These are phyloP conservation scores for Annulohypoxylon moriforme DNA, from an alignment of 495 filamentous ascomycete genomes.

Conservation along the genomic window DNA sequence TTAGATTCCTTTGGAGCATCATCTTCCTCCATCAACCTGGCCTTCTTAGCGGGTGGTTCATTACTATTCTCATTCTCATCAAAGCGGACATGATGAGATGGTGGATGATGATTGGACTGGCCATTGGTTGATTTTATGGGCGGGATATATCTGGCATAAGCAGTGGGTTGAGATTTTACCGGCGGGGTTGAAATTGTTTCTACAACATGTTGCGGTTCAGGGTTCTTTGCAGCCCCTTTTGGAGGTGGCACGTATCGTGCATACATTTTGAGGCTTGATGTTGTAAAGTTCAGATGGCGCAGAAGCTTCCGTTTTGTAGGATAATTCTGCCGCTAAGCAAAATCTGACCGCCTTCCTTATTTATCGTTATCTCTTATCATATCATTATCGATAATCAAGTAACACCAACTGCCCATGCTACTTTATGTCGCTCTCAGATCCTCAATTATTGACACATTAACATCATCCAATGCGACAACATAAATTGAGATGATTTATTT, in stretches of 20 bases:
- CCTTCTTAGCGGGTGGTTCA: constrained; percentile 40
- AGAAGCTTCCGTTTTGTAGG: background rate
- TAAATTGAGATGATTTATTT: constrained; percentile 3
- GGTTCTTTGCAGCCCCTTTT: constrained; percentile 37
- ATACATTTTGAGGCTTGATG: constrained; percentile 49
- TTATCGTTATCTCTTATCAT: constrained; percentile 19
- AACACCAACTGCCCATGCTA: background rate
- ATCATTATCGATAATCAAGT: constrained; percentile 14
- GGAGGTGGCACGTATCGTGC: constrained; percentile 56
- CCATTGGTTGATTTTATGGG: constrained; percentile 37
- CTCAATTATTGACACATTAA: background rate
- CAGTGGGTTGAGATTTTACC: constrained; percentile 37
- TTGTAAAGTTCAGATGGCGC: constrained; percentile 12
- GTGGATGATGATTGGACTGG: constrained; percentile 14
- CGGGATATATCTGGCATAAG: constrained; percentile 59
- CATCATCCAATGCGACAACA: constrained; percentile 23
- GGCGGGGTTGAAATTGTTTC: constrained; percentile 19
- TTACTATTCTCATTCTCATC: constrained; percentile 22
- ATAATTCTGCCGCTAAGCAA: constrained; percentile 19
- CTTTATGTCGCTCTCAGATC: background rate
- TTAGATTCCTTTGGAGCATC: constrained; percentile 13
- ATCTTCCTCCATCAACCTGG: constrained; percentile 35
- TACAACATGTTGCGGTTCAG: background rate
- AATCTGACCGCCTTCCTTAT: constrained; percentile 49
- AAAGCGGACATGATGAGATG: constrained; percentile 43